Base-by-base conservation (phyloP, 2,329 filamentous ascomycete species). In the Ophiostoma triangulosporum region DNA sequence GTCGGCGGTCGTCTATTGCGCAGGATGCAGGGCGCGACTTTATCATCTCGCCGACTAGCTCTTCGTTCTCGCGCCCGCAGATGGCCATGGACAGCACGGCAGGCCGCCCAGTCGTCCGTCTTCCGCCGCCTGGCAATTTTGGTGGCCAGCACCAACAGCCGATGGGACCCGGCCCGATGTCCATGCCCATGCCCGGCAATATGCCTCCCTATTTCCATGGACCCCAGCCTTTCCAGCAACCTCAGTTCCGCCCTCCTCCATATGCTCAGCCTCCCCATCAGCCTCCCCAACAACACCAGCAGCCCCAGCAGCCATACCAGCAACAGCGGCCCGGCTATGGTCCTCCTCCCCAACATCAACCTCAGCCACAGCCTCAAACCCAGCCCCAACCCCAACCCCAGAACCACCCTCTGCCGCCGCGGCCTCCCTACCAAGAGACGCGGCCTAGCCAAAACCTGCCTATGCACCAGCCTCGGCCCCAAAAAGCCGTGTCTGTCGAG, bases 401-500 rank as follows among this genome's bases (percentile, higher is more conserved):
- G 62, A 74, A 69, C 12, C 75, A 80, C 59, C 74, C 75, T 24
- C 73, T 80, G 24, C 77, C 75, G 14, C 77, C 78, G 62, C 80
- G 76, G 63, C 78, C 78, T 27, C 66, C 69, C 20, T 75, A 77
- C 65, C 73, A 78, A 60, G 77, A 83, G 63, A 80, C 73, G 60
- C 70, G 74, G 43, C 67, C 73, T 5, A 72, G 65, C 58, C 66
- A 70, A 43, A 67, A 70, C 45, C 71, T 78, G 60, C 78, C 88
- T 1, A 95, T 97, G 82, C 88, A 97, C 65, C 93, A 97, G 65
- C 93, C 93, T 54, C 84, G 88, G 51, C 91, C 93, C 8, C 90
- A 97, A 67, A 97, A 97, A 73, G 77, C 89, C 6, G 88, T 97
- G 31, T 96, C 90, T 9, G 82, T 97, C 55, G 87, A 88, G 54